A percentile compares a stretch with the other conserved stretches of the same genome.
Evolutionary conservation across 495 filamentous ascomycete species (phyloP).

Genomic region (Annulohypoxylon stygium): DNA sequence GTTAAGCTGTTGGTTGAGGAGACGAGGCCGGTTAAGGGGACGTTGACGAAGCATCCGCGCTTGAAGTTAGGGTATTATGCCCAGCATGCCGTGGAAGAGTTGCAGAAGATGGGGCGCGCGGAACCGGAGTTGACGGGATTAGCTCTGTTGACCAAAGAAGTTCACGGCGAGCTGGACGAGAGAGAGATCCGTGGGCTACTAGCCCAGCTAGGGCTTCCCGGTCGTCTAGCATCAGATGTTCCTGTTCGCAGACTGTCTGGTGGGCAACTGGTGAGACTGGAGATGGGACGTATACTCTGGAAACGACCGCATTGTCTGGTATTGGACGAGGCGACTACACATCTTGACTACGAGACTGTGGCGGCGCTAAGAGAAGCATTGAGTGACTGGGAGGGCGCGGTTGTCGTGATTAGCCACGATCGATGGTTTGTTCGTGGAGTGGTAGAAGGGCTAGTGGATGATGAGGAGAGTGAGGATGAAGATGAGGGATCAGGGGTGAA

Average conservation of each 20-base stretch:
- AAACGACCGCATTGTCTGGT: constrained; percentile 77
- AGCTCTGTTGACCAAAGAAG: constrained; percentile 64
- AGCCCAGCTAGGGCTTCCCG: constrained; percentile 73
- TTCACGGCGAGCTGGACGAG: constrained; percentile 66
- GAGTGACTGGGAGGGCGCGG: constrained; percentile 74
- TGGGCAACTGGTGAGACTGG: constrained; percentile 82
- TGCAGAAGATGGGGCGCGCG: constrained; percentile 63
- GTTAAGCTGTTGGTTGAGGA: constrained; percentile 68
- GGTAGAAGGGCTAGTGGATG: constrained; percentile 73
- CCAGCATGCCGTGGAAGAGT: constrained; percentile 79
- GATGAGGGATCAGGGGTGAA: constrained; percentile 59
- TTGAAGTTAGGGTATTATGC: constrained; percentile 78
- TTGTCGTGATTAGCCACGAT: constrained; percentile 82
- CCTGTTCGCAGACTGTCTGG: constrained; percentile 77
- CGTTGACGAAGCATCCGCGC: constrained; percentile 72
- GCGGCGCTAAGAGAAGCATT: constrained; percentile 75
- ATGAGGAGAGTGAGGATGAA: constrained; percentile 60
- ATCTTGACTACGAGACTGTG: constrained; percentile 83
- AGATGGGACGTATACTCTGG: constrained; percentile 77
- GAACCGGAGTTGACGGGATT: constrained; percentile 71
- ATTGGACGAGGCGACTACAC: constrained; percentile 88
- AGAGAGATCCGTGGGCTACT: constrained; percentile 72
- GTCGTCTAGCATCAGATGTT: constrained; percentile 75
- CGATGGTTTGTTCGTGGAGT: constrained; percentile 78
- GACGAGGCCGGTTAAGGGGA: constrained; percentile 63